These are phyloP conservation scores for Leucocoprinus leucothites DNA, from an alignment of 768 basidiomycete species.

Conservation along the genomic window DNA sequence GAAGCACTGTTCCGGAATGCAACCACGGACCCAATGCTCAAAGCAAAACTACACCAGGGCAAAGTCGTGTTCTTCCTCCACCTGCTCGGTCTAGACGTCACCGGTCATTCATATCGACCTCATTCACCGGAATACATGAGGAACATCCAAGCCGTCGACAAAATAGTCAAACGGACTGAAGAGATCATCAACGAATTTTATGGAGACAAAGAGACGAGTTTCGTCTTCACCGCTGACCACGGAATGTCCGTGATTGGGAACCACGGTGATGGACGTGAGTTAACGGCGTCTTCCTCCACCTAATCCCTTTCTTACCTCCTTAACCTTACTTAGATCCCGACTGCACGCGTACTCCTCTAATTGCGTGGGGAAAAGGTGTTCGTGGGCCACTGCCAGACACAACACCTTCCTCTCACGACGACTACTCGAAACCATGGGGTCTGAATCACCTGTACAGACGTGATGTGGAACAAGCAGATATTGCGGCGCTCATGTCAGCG, in stretches of 20 bases:
- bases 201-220: constrained; percentile 65
- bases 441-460: constrained; percentile 56
- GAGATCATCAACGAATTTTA: constrained; percentile 61
- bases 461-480: constrained; percentile 83
- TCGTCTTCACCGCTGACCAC: constrained; percentile 84
- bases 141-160: constrained; percentile 78
- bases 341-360: constrained; percentile 80
- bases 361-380: constrained; percentile 80
- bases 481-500: constrained; percentile 74
- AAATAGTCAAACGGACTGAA: constrained; percentile 67
- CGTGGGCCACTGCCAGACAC: constrained; percentile 63
- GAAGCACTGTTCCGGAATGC: constrained; percentile 59
- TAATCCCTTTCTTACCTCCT: background rate
- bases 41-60: constrained; percentile 48
- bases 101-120: constrained; percentile 83
- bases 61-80: constrained; percentile 82
- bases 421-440: constrained; percentile 64
- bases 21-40: constrained; percentile 44
- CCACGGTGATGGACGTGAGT: constrained; percentile 81
- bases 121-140: constrained; percentile 87
- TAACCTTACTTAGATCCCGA: constrained; percentile 60
- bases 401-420: constrained; percentile 61
- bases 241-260: constrained; percentile 89
- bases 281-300: background rate
- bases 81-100: constrained; percentile 80